Percentiles rank a stretch among this genome's conserved stretches.
Conservation (phyloP, 306 rosid species). For the Quercus agrifolia region DNA sequence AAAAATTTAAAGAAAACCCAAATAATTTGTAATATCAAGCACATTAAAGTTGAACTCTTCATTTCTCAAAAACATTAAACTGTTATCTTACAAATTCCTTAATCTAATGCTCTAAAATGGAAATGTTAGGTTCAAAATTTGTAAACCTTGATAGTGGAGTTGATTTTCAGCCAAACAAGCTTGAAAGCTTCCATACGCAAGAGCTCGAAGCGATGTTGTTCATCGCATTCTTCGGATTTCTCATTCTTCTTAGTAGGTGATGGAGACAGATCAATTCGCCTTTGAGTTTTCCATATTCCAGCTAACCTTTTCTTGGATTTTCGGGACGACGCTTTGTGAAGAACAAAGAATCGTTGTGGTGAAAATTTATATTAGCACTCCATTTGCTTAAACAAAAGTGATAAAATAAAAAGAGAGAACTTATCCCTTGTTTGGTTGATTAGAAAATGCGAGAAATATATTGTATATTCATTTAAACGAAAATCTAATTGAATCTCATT, state of each 20-base stretch:
- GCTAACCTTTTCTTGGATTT: conserved; percentile 37
- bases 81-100: too few species aligned
- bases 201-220: conserved; percentile 20
- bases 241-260: conserved; percentile 23
- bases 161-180: conserved; percentile 64
- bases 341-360: conserved; percentile 65
- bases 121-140: not conserved
- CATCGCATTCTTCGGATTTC: conserved; percentile 34
- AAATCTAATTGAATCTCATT: not conserved
- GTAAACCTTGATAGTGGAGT: conserved; percentile 64
- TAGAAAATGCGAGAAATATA: not conserved
- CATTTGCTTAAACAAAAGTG: not conserved
- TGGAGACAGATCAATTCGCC: conserved; percentile 48
- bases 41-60: not conserved
- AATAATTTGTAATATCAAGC: not conserved
- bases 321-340: conserved; percentile 58
- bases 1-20: not conserved
- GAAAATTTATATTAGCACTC: conserved; percentile 22
- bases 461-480: not conserved
- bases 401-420: too few species aligned
- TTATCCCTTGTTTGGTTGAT: not conserved
- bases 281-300: conserved; percentile 32
- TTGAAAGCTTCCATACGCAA: conserved; percentile 49
- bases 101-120: too few species aligned
- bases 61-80: not conserved